Evolutionary conservation across 768 basidiomycete species (phyloP).

Genomic region (Suillus luteus): DNA sequence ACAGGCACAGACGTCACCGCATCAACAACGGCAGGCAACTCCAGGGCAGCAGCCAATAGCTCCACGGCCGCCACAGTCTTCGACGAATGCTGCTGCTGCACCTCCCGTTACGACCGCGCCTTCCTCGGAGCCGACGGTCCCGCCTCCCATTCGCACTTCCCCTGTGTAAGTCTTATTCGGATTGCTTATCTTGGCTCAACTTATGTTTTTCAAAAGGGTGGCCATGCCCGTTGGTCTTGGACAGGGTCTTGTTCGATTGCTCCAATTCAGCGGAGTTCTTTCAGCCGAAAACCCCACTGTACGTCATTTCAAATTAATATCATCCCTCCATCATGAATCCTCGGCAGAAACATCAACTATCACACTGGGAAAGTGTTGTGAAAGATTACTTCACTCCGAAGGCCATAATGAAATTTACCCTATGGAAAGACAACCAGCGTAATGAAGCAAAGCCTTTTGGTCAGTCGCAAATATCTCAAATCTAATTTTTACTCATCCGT

Average conservation of each 20-base stretch:
- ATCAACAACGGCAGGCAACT: slow-evolving; percentile 35
- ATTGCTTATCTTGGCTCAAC: not conserved
- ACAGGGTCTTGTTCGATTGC: slow-evolving; percentile 62
- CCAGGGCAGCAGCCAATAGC: slow-evolving; percentile 39
- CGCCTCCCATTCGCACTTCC: slow-evolving; percentile 31
- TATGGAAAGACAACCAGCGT: slow-evolving; percentile 85
- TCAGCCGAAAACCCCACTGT: slow-evolving; percentile 54
- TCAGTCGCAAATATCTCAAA: slow-evolving; percentile 29
- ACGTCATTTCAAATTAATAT: slow-evolving; percentile 26
- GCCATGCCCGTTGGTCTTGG: slow-evolving; percentile 50
- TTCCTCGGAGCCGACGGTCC: slow-evolving; percentile 34
- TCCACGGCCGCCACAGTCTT: slow-evolving; percentile 37
- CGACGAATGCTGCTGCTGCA: slow-evolving; percentile 18
- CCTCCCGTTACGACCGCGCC: slow-evolving; percentile 27
- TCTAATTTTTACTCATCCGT: slow-evolving; percentile 17
- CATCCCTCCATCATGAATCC: slow-evolving; percentile 13
- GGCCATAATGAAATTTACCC: slow-evolving; percentile 74
- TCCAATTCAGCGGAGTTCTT: slow-evolving; percentile 71
- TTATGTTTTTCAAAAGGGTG: slow-evolving; percentile 26
- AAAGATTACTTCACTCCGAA: slow-evolving; percentile 70
- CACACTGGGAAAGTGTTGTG: slow-evolving; percentile 68
- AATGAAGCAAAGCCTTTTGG: slow-evolving; percentile 85
- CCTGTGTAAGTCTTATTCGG: slow-evolving; percentile 33
- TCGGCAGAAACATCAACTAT: slow-evolving; percentile 58
- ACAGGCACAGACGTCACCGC: slow-evolving; percentile 38